A percentile compares a stretch with the other conserved stretches of the same genome.
phyloP scores from a whole-genome alignment of 2,329 filamentous ascomycete genomes.

The Trichoderma breve region DNA sequence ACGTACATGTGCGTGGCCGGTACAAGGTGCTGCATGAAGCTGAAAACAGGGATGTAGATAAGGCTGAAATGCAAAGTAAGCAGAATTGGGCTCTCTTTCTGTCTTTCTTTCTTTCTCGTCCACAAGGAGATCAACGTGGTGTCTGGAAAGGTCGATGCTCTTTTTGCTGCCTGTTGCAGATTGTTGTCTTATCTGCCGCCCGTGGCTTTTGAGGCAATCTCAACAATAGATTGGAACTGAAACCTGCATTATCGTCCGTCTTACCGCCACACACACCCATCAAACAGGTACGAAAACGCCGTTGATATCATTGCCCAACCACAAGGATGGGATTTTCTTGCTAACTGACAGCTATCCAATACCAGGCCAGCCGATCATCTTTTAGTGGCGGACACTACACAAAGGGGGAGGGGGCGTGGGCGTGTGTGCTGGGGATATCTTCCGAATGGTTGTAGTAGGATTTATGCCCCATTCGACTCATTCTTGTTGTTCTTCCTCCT shows the following conservation, averaged over 20 bases:
- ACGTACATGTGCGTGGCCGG: background rate
- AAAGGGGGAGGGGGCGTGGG: background rate
- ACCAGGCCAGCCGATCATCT: background rate
- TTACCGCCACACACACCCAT: background rate
- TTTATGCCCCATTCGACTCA: background rate
- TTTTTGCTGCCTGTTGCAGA: background rate
- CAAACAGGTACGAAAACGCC: background rate
- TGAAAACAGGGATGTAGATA: conserved; percentile 19
- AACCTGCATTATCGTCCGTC: conserved; percentile 3
- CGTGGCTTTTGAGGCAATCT: background rate
- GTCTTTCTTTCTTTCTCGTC: background rate
- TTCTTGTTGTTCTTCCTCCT: background rate
- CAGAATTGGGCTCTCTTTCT: background rate
- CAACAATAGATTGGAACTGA: background rate
- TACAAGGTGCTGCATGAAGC: background rate
- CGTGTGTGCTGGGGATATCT: conserved; percentile 4
- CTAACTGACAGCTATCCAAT: background rate
- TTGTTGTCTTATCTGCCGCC: background rate
- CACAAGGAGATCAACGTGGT: background rate
- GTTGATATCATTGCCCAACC: background rate
- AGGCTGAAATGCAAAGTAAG: conserved; percentile 15
- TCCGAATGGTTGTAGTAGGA: conserved; percentile 1
- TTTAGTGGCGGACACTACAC: conserved; percentile 7
- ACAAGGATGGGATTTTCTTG: background rate
- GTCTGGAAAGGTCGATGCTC: background rate